A percentile compares a stretch with the other conserved stretches of the same genome.
phyloP scores from a whole-genome alignment of 2,329 filamentous ascomycete genomes.

The Thyridium curvatum region DNA sequence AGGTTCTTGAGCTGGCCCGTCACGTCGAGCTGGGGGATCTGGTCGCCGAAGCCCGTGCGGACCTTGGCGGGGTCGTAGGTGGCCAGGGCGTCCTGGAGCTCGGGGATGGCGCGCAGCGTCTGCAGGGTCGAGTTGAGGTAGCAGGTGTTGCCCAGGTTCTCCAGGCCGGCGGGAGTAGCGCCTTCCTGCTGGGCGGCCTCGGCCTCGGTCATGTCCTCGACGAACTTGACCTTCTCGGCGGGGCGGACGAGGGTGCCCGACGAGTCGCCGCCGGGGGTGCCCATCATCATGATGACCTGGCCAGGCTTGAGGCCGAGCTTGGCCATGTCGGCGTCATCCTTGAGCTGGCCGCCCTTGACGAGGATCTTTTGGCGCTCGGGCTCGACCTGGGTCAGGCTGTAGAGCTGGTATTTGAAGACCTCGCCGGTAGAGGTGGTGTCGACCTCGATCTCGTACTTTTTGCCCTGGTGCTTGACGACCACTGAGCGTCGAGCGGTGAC shows the following conservation, averaged over 20 bases:
- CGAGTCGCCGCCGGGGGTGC: slow-evolving; percentile 67
- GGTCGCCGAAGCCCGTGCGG: slow-evolving; percentile 12
- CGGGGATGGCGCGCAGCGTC: slow-evolving; percentile 78
- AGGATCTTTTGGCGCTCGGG: slow-evolving; percentile 95
- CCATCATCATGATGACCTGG: slow-evolving; percentile 94
- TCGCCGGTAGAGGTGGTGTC: slow-evolving; percentile 80
- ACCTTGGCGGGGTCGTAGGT: slow-evolving; percentile 50
- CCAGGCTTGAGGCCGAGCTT: slow-evolving; percentile 80
- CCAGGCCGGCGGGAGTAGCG: slow-evolving; percentile 79
- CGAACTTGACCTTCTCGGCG: slow-evolving; percentile 75
- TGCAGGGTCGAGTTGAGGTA: slow-evolving; percentile 98
- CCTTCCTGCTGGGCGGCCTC: slow-evolving; percentile 78
- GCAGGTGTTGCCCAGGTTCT: slow-evolving; percentile 95
- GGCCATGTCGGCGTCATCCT: slow-evolving; percentile 85
- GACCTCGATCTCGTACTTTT: slow-evolving; percentile 90
- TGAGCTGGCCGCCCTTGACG: slow-evolving; percentile 89
- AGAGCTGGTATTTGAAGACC: slow-evolving; percentile 92
- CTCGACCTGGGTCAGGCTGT: slow-evolving; percentile 90
- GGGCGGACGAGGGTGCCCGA: slow-evolving; percentile 57
- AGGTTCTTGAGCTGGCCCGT: slow-evolving; percentile 73
- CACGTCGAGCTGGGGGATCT: slow-evolving; percentile 59
- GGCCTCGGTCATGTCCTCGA: slow-evolving; percentile 97
- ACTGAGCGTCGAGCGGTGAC: slow-evolving; percentile 44
- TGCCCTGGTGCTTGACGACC: slow-evolving; percentile 90
- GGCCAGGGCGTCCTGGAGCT: slow-evolving; percentile 73